These are phyloP conservation scores for Plantago coronopus DNA, from an alignment of 305 asterid species.

Conservation along the genomic window DNA sequence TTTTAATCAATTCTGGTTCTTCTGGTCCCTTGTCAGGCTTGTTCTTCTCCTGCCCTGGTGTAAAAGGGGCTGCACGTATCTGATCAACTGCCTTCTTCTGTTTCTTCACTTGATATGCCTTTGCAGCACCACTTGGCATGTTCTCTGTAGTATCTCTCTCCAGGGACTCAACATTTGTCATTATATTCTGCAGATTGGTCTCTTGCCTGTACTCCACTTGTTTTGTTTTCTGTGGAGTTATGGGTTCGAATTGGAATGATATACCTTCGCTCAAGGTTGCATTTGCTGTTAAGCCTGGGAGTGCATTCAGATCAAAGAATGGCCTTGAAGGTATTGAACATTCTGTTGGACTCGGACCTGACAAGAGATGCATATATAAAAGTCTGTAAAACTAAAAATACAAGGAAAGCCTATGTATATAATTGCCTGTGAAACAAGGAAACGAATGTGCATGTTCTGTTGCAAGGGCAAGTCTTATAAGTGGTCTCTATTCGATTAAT, in stretches of 20 bases:
- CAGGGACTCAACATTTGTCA: constrained; percentile 22
- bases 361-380: too few species aligned
- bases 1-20: constrained; percentile 45
- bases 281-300: constrained; percentile 33
- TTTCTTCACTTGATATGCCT: constrained; percentile 27
- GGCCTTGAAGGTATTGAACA: constrained; percentile 30
- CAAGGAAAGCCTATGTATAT: too few species aligned
- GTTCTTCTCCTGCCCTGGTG: constrained; percentile 54
- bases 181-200: constrained; percentile 19
- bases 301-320: constrained; percentile 56
- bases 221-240: constrained; percentile 56
- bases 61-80: constrained; percentile 28
- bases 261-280: constrained; percentile 34
- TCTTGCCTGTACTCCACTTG: constrained; percentile 28
- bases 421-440: too few species aligned
- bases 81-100: constrained; percentile 33
- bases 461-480: too few species aligned
- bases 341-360: too few species aligned
- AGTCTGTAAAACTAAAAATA: too few species aligned
- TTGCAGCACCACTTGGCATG: constrained; percentile 26
- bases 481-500: too few species aligned
- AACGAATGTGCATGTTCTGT: too few species aligned
- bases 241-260: constrained; percentile 47
- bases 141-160: constrained; percentile 26
- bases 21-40: constrained; percentile 67